These are phyloP conservation scores for Kodamaea laetipori DNA, from an alignment of 805 yeast species.

Conservation along the genomic window DNA sequence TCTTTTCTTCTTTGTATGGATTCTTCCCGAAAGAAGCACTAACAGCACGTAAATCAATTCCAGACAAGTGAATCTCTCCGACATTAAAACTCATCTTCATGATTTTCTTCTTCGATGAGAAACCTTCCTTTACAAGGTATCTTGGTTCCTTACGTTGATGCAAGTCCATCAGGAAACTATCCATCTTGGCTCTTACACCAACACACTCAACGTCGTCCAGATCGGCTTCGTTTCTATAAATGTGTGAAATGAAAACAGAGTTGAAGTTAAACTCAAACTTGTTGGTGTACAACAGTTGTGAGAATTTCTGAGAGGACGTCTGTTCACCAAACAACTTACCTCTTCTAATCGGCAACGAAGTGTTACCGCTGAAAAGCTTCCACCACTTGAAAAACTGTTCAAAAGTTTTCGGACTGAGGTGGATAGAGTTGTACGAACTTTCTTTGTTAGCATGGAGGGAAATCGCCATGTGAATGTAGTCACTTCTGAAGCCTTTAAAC, in stretches of 20 bases:
- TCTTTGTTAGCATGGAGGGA: constrained; percentile 39
- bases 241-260: constrained; percentile 75
- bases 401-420: constrained; percentile 71
- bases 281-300: constrained; percentile 71
- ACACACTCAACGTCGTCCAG: constrained; percentile 52
- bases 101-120: constrained; percentile 49
- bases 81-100: constrained; percentile 62
- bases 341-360: constrained; percentile 74
- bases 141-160: constrained; percentile 44
- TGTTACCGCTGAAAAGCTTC: constrained; percentile 75
- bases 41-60: constrained; percentile 63
- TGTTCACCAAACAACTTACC: constrained; percentile 69
- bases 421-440: constrained; percentile 65
- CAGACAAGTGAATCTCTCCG: constrained; percentile 60
- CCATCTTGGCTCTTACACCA: constrained; percentile 60
- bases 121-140: constrained; percentile 41
- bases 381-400: constrained; percentile 82
- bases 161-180: constrained; percentile 40
- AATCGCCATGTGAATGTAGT: constrained; percentile 43
- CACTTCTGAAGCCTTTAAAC: constrained; percentile 42
- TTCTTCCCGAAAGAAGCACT: constrained; percentile 45
- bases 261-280: constrained; percentile 74
- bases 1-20: constrained; percentile 8
- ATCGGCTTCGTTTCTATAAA: constrained; percentile 55
- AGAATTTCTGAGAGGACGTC: constrained; percentile 64